Evolutionary conservation across 2,329 filamentous ascomycete species (phyloP), one percentile per base, ranked within the genome.

Genomic region (Dactylonectria macrodidyma): DNA sequence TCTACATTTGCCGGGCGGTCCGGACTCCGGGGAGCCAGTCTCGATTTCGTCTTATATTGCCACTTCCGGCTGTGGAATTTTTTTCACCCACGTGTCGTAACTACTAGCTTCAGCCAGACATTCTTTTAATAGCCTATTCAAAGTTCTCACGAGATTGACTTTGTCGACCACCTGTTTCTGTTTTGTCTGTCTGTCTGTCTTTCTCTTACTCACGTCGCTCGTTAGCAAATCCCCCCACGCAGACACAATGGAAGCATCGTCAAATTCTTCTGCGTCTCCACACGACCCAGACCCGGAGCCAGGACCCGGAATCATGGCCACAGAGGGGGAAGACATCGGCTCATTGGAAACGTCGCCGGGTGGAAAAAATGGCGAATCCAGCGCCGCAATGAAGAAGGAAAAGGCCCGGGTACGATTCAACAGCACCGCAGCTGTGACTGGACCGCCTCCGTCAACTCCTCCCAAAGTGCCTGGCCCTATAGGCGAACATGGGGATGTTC

Each of bases 391-490:
- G n/a, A 76, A 61, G 66, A 84, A 79, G 71, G 84, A 86, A 67
- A 86, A 85, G 69, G 83, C 82, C 3, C 81, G 84, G 33, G 84
- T 86, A 33, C 81, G 84, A 7, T 86, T 86, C 71, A 86, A 86
- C 73, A 86, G 84, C 76, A 82, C 79, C 64, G 82, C 83, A 33
- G 82, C 73, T 19, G 76, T 73, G 24, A 78, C 72, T 47, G 78
- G 68, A 66, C 79, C 73, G 55, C 76, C 70, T 11, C 60, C 67
- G 26, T 55, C 73, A 7, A 30, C 26, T 5, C 26, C 26, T n/a
- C 62, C 69, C 34, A 60, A 59, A 46, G 60, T 64, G 5, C 64
- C 67, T 36, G 51, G 54, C 30, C n/a, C 69, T 66, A 3, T 69
- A 9, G 62, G 73, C n/a, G 74, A 66, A 60, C 72, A 55, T 38